phyloP scores from a whole-genome alignment of 1,139 yeast species.

The Candida sp. region DNA sequence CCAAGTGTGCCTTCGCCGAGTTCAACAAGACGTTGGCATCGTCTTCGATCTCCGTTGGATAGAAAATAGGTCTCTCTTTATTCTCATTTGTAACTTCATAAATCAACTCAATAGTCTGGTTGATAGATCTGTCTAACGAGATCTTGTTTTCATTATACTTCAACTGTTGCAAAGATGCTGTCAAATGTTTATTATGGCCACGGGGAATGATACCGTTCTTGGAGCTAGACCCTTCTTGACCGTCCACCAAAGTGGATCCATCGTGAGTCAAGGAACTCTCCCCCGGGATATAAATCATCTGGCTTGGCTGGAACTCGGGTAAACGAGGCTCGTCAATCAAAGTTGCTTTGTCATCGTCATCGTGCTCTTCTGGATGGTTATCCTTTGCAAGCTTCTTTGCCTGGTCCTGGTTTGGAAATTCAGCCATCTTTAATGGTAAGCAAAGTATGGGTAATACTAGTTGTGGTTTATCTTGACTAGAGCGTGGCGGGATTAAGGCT shows the following conservation, averaged over 20 bases:
- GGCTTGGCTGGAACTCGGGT: slow-evolving; percentile 22
- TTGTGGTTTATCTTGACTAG: background rate
- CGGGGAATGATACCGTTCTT: slow-evolving; percentile 4
- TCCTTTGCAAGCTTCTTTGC: background rate
- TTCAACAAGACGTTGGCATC: slow-evolving; percentile 42
- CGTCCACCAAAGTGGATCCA: slow-evolving; percentile 30
- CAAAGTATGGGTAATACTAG: background rate
- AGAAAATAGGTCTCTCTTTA: slow-evolving; percentile 63
- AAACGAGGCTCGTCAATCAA: slow-evolving; percentile 15
- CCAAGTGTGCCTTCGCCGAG: slow-evolving; percentile 52
- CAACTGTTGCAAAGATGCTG: slow-evolving; percentile 63
- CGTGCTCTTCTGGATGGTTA: background rate
- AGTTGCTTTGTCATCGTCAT: slow-evolving; percentile 20
- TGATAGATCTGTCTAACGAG: slow-evolving; percentile 65
- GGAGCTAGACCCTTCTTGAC: slow-evolving; percentile 18
- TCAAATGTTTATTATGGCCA: slow-evolving; percentile 17
- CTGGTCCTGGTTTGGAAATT: slow-evolving; percentile 6
- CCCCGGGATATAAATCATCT: slow-evolving; percentile 36
- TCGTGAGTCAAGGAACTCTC: slow-evolving; percentile 31
- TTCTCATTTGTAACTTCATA: slow-evolving; percentile 61
- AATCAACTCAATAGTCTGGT: slow-evolving; percentile 57
- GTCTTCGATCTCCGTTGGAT: slow-evolving; percentile 53
- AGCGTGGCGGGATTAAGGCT: background rate
- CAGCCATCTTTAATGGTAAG: slow-evolving; percentile 6
- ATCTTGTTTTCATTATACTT: slow-evolving; percentile 72